These are phyloP conservation scores for Leptographium radiaticola DNA, from an alignment of 2,329 filamentous ascomycete genomes.

Conservation along the genomic window DNA sequence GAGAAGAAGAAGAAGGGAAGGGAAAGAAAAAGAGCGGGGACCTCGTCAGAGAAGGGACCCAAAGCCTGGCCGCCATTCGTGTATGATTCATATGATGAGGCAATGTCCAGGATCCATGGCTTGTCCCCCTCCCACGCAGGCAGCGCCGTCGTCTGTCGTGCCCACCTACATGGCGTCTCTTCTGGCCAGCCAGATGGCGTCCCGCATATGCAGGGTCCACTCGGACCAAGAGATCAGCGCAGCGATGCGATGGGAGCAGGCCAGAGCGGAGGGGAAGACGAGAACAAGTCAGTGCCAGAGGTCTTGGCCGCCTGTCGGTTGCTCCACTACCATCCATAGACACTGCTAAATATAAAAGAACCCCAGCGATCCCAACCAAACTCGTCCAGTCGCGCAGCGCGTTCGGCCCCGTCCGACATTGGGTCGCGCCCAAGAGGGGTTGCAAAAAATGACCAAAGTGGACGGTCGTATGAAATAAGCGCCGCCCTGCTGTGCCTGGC, in stretches of 20 bases:
- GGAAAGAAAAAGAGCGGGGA: background rate
- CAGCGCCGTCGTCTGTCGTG: background rate
- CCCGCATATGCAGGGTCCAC: background rate
- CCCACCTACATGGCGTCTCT: background rate
- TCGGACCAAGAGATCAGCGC: background rate
- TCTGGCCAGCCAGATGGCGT: background rate
- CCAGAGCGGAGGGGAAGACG: background rate
- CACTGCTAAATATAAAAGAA: background rate
- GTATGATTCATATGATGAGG: background rate
- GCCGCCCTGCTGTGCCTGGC: constrained; percentile 17
- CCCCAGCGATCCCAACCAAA: background rate
- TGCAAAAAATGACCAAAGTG: background rate
- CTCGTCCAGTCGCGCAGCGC: background rate
- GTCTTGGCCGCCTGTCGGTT: background rate
- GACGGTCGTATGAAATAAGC: constrained; percentile 24
- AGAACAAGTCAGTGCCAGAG: background rate
- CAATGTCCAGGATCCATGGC: background rate
- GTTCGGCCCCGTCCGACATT: background rate
- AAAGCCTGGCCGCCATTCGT: background rate
- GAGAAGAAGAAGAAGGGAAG: constrained; percentile 3
- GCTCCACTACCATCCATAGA: background rate
- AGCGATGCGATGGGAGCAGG: background rate
- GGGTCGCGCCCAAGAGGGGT: background rate
- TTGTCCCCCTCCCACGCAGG: background rate
- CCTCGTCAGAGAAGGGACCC: constrained; percentile 3